Evolutionary conservation across 768 basidiomycete species (phyloP), one percentile per base, ranked within the genome.

Genomic region (Psilocybe tampanensis): DNA sequence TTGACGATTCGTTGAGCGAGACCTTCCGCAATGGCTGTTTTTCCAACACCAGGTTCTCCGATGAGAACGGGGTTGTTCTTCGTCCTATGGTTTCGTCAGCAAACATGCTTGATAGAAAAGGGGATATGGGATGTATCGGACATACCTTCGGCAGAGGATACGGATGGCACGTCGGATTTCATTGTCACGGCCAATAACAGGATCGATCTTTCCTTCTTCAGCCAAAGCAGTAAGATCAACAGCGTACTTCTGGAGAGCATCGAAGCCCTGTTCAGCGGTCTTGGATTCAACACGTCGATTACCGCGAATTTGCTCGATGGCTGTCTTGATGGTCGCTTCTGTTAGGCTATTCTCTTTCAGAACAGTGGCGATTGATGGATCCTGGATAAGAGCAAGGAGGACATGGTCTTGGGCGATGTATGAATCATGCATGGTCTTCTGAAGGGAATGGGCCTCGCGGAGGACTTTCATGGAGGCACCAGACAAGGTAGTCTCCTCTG

Each of bases 31-130:
- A 98, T 92, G 21, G 94, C 86, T 0, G 95, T 97, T 76, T 99
- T 99, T 3, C 96, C 96, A 21, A 96, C 94, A 70, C 96, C 91
- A 45, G 91, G 92, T 73, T 93, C 94, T 59, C 95, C 95, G 64
- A 98, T 94, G 22, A 98, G 85, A 39, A 97, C 93, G n/a, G 96
- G 94, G 65, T 96, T 97, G 68, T 95, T 95, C 73, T 98, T 98
- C 2, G 94, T 97, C 68, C 95, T 90, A 53, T 29, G 47, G 56
- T 39, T 15, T 9, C 34, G 44, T 55, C 26, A 50, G 42, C 49
- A 21, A 51, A 49, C 3, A 43, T 85, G 84, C 86, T 82, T 77
- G 88, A 19, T 33, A n/a, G 22, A 8, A 44, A 8, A 26, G 15
- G 32, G 21, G 22, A 8, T 33, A 8, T 19, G 15, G 32, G 21